Evolutionary conservation across 192 early-diverging fungal species (phyloP).

Genomic region (Rhizophagus sp.): DNA sequence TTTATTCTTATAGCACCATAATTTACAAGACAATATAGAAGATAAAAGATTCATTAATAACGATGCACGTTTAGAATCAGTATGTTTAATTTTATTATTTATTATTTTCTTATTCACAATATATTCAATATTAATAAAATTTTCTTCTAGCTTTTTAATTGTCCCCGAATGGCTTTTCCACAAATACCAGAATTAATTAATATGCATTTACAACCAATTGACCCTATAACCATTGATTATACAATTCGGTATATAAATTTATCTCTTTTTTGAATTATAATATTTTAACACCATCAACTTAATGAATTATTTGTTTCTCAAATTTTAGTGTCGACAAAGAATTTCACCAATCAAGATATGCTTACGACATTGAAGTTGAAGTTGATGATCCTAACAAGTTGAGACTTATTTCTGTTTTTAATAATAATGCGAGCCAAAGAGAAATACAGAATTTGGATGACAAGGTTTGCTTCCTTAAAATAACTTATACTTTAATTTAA

Average conservation of each 20-base stretch:
- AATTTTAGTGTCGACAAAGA: conserved; percentile 64
- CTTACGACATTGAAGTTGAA: conserved; percentile 93
- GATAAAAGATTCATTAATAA: conserved; percentile 87
- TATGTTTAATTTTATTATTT: conserved; percentile 35
- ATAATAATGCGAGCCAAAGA: conserved; percentile 41
- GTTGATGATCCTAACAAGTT: conserved; percentile 72
- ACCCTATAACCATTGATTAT: conserved; percentile 91
- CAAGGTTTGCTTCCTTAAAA: conserved; percentile 47
- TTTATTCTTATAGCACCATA: conserved; percentile 60
- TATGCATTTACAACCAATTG: conserved; percentile 71
- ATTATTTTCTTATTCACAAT: background rate
- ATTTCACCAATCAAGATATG: conserved; percentile 70
- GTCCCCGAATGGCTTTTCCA: conserved; percentile 71
- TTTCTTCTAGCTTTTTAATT: conserved; percentile 62
- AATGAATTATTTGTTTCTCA: background rate
- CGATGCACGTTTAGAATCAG: conserved; percentile 71
- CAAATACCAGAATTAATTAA: conserved; percentile 81
- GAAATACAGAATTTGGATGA: conserved; percentile 47
- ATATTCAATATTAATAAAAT: background rate
- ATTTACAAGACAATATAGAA: conserved; percentile 80
- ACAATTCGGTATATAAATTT: conserved; percentile 64
- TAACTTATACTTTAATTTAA: conserved; percentile 17
- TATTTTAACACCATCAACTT: background rate
- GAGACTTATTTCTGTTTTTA: conserved; percentile 52
- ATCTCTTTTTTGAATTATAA: background rate